Conservation (phyloP, 1,284 basidiomycete species). For the Ganoderma lucidum region DNA sequence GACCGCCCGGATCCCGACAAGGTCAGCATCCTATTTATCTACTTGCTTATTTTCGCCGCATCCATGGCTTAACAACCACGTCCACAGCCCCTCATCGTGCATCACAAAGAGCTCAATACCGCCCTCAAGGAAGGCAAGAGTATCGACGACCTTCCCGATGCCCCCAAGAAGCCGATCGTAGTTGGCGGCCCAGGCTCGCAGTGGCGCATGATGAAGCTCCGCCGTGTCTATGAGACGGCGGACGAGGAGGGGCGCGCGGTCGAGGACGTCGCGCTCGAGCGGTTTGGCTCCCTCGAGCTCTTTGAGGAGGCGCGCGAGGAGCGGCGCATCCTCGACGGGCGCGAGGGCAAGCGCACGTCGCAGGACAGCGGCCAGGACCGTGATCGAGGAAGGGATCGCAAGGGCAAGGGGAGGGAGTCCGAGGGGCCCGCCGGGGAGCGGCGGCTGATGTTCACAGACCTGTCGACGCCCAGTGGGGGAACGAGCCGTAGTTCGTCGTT, state of each 20-base stretch:
- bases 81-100: conserved; percentile 60
- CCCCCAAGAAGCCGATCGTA: conserved; percentile 57
- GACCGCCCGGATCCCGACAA: conserved; percentile 78
- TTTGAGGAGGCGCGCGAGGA: conserved; percentile 93
- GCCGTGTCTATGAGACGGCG: conserved; percentile 88
- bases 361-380: conserved; percentile 26
- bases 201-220: conserved; percentile 98
- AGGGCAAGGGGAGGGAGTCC: conserved; percentile 44
- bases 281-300: conserved; percentile 85
- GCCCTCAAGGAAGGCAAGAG: conserved; percentile 71
- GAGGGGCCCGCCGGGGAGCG: conserved; percentile 53
- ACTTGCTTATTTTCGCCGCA: not conserved
- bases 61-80: not conserved
- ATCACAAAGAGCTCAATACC: conserved; percentile 83
- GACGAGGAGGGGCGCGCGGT: conserved; percentile 82
- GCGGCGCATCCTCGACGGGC: conserved; percentile 83
- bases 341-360: conserved; percentile 60
- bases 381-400: conserved; percentile 39
- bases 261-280: conserved; percentile 88
- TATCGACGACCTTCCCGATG: conserved; percentile 63
- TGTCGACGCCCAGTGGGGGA: conserved; percentile 60
- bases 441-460: conserved; percentile 73
- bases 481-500: conserved; percentile 84
- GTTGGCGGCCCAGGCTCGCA: conserved; percentile 92
- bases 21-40: conserved; percentile 48